phyloP scores from a whole-genome alignment of 768 basidiomycete species.

The Gelatoporia subvermispora region DNA sequence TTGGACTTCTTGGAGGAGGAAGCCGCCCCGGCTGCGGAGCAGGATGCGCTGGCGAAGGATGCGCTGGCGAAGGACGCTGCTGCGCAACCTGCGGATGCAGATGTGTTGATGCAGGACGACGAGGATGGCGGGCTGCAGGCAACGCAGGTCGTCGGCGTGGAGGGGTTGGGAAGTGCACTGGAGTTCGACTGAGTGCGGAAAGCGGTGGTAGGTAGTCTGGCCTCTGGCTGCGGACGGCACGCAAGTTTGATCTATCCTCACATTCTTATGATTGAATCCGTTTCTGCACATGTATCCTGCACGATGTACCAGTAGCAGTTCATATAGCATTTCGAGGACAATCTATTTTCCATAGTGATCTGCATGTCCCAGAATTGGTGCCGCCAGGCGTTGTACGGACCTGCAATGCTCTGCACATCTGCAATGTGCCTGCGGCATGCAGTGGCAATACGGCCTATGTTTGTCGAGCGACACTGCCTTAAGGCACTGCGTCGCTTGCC shows the following conservation, averaged over 20 bases:
- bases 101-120: neutral
- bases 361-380: too few relatives aligned
- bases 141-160: conserved; percentile 5
- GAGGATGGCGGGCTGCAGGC: conserved; percentile 7
- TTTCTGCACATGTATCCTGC: too few relatives aligned
- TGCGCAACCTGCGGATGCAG: neutral
- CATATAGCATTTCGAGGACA: too few relatives aligned
- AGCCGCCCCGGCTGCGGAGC: neutral
- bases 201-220: neutral
- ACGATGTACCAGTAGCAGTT: too few relatives aligned
- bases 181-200: conserved; percentile 12
- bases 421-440: too few relatives aligned
- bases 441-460: too few relatives aligned
- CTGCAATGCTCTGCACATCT: too few relatives aligned
- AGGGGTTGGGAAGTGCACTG: conserved; percentile 9
- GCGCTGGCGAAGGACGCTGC: neutral
- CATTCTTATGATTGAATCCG: too few relatives aligned
- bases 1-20: conserved; percentile 49
- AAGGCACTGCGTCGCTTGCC: neutral
- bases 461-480: neutral
- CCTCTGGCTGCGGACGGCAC: neutral
- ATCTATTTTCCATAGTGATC: too few relatives aligned
- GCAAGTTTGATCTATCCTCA: neutral
- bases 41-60: neutral
- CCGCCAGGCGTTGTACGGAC: too few relatives aligned